Base-by-base conservation (phyloP, 2,329 filamentous ascomycete genomes). In the Venturia effusa region DNA sequence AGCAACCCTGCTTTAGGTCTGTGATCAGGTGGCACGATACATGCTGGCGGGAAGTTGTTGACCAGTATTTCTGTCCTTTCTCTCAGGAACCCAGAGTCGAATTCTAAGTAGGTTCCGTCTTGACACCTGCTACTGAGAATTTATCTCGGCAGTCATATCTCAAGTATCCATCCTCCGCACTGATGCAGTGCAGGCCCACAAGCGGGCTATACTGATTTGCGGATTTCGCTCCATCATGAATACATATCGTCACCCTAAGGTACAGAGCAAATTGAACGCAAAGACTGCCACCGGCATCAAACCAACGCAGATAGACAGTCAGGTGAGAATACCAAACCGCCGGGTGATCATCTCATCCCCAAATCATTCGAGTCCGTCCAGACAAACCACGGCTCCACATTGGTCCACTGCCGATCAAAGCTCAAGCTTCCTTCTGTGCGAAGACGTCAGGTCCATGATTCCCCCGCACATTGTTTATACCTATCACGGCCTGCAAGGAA, bases 391-490 rank as follows among this genome's bases (percentile, higher is more conserved):
- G 51, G 51, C 27, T 57, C 51, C 27, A 57, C 51, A 34, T 57
- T 57, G 51, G 30, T 19, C 51, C 10, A 3, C 51, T 10, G 11
- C 34, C 22, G 51, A 37, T 19, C 51, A 57, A 15, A 57, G 51
- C 51, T 57, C 51, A 57, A 57, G 51, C 51, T 57, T 57, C 51
- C 51, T 57, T 57, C 51, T 57, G 51, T 57, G 51, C 51, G 51
- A 57, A 57, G 27, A 57, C 51, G 51, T 57, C 51, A 57, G 19
- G 27, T 34, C 51, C 30, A 19, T 34, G 13, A 8, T 19, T 57
- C 27, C 51, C 51, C 51, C 51, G 51, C 51, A 57, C 51, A 34
- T 34, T 8, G 30, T 57, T 30, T 57, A n/a, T 57, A 32, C 51
- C 51, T 30, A 57, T 57, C 51, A 57, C 51, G 51, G 27, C 30